phyloP scores from a whole-genome alignment of 2,329 filamentous ascomycete genomes.

The Aspergillus alliaceus region DNA sequence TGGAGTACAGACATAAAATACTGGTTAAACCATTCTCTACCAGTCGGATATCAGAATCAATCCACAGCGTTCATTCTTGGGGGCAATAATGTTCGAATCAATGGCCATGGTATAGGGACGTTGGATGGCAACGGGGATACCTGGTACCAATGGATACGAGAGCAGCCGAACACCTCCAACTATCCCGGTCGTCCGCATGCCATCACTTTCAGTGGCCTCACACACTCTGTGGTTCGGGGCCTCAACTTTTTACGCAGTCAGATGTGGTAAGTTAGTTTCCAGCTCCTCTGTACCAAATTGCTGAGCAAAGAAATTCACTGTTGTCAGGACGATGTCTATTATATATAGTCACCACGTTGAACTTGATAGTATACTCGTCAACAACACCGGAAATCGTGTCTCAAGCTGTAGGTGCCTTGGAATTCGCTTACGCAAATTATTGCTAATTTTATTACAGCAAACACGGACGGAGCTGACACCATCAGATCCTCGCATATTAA shows the following conservation, averaged over 20 bases:
- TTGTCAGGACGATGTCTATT: conserved; percentile 51
- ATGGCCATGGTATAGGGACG: conserved; percentile 51
- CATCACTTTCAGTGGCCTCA: conserved; percentile 23
- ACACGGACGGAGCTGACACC: conserved; percentile 56
- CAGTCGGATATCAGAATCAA: conserved; percentile 52
- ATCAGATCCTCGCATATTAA: conserved; percentile 55
- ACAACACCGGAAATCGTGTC: conserved; percentile 38
- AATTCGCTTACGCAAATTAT: too few species aligned
- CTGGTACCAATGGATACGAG: conserved; percentile 38
- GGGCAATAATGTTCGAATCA: conserved; percentile 50
- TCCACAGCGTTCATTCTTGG: conserved; percentile 53
- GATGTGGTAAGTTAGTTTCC: conserved; percentile 51
- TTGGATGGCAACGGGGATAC: conserved; percentile 48
- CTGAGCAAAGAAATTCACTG: background rate
- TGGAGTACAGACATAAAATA: conserved; percentile 45
- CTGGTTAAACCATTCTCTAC: conserved; percentile 49
- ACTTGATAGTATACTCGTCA: conserved; percentile 54
- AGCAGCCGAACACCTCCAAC: conserved; percentile 25
- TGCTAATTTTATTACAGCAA: too few species aligned
- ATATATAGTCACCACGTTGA: conserved; percentile 50
- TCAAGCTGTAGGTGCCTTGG: conserved; percentile 15
- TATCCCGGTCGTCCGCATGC: conserved; percentile 31
- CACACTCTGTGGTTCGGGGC: conserved; percentile 20
- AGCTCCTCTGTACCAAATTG: background rate
- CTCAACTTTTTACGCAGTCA: conserved; percentile 50